Conservation (phyloP, 176 grass and related monocot species). For the Oryza punctata region DNA sequence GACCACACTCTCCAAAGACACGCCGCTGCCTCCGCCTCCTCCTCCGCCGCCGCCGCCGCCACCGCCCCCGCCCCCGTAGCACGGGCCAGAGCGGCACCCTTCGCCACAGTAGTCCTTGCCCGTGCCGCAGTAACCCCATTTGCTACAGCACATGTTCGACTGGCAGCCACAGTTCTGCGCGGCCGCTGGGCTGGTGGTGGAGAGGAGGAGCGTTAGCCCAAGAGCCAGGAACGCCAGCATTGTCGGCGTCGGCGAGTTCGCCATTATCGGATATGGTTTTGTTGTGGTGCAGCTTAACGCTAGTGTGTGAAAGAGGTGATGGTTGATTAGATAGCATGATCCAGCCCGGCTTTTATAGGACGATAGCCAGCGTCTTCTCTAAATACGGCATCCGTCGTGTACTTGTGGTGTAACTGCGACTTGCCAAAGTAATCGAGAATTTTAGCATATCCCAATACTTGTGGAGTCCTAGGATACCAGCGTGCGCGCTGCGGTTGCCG, state of each 20-base stretch:
- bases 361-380: neutral
- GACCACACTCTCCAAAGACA: slow-evolving; percentile 14
- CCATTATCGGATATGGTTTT: neutral
- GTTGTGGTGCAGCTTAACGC: neutral
- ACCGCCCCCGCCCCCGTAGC: neutral
- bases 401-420: neutral
- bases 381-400: neutral
- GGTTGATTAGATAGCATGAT: neutral
- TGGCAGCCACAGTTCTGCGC: slow-evolving; percentile 51
- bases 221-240: slow-evolving; percentile 1
- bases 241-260: neutral
- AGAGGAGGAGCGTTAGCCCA: slow-evolving; percentile 2
- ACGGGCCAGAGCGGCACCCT: slow-evolving; percentile 47
- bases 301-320: neutral
- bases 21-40: neutral
- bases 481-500: neutral
- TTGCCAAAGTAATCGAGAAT: neutral
- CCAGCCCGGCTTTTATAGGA: neutral
- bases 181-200: neutral
- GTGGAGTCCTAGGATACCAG: neutral
- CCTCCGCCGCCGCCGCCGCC: too few species aligned
- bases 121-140: slow-evolving; percentile 38
- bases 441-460: neutral
- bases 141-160: slow-evolving; percentile 49
- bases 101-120: slow-evolving; percentile 31